Percentiles rank a stretch among this genome's conserved stretches.
Conservation (phyloP, 1,284 basidiomycete genomes). For the Cerrena zonata region DNA sequence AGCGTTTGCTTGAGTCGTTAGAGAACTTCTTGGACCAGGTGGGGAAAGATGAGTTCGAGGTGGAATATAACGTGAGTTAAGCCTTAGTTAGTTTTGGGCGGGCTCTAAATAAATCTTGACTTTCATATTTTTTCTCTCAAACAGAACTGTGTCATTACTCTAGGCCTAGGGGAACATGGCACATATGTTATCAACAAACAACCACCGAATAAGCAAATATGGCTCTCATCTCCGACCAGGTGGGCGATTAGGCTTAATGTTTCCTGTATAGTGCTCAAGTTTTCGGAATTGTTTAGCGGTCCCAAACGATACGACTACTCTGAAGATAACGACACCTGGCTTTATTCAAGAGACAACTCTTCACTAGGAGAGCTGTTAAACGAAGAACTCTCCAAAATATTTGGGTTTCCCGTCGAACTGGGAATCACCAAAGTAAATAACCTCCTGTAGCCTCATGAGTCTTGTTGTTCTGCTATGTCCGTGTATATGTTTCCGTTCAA, state of each 20-base stretch:
- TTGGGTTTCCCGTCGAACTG: conserved; percentile 27
- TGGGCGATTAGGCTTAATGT: conserved; percentile 11
- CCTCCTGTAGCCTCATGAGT: too few species aligned
- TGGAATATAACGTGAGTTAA: conserved; percentile 85
- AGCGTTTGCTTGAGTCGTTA: conserved; percentile 70
- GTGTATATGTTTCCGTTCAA: too few species aligned
- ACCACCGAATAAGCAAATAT: conserved; percentile 98
- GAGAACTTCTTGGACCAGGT: conserved; percentile 71
- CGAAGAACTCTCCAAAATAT: conserved; percentile 47
- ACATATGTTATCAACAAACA: conserved; percentile 99
- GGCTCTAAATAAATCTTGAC: background rate
- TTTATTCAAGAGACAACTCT: conserved; percentile 67
- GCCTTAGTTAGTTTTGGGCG: background rate
- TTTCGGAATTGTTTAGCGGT: conserved; percentile 53
- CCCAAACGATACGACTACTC: conserved; percentile 85
- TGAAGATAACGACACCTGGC: conserved; percentile 57
- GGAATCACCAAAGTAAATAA: conserved; percentile 19
- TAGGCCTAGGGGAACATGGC: conserved; percentile 75
- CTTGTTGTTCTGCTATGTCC: too few species aligned
- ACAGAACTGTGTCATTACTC: conserved; percentile 87
- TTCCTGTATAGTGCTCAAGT: conserved; percentile 5
- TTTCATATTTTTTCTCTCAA: too few species aligned
- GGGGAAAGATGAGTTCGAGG: conserved; percentile 64
- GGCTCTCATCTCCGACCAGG: conserved; percentile 83
- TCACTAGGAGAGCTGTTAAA: conserved; percentile 66